Base-by-base conservation (phyloP, 2,329 filamentous ascomycete genomes). In the Sporothrix pallida region DNA sequence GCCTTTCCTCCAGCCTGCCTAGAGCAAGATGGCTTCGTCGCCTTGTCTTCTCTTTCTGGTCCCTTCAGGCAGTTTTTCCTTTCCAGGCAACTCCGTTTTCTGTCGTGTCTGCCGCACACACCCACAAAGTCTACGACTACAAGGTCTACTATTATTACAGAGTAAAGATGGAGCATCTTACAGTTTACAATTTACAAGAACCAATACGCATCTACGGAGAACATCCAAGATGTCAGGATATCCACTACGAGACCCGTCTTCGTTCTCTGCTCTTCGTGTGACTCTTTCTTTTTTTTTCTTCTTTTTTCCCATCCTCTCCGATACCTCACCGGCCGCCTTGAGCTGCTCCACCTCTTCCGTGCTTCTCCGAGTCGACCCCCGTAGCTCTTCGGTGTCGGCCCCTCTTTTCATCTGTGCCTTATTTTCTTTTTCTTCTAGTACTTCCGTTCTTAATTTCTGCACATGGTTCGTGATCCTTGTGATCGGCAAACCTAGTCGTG, bases 171-270 rank as follows among this genome's bases (percentile, higher is more conserved):
- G 60, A 20, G 5, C 8, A 20, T 63, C 37, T 46, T 20, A 62
- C 58, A 17, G 31, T 7, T 2, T 63, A 44, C 23, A 13, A 20
- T 20, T 23, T 20, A 54, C 52, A 12, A 20, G 17, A 20, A 20
- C 8, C 17, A 20, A 13, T 13, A 20, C 8, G n/a, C 52, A 54
- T 54, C 52, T 54, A 9, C 52, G 31, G 31, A 37, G 31, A 37
- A 54, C 10, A n/a, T 20, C 20, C n/a, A 54, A 54, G 52, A 20
- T 10, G 15, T 9, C 52, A 13, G 37, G 26, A 13, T 26, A 42
- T n/a, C 56, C 56, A 60, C 56, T 37, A 60, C 56, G 56, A 26
- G 56, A 26, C 56, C 26, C 56, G 26, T 60, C 56, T 60, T n/a
- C 56, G 26, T 31, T 31, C 20, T 54, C 20, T 20, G n/a, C 6